Conservation (phyloP, 306 rosid genomes). For the Styphnolobium japonicum region DNA sequence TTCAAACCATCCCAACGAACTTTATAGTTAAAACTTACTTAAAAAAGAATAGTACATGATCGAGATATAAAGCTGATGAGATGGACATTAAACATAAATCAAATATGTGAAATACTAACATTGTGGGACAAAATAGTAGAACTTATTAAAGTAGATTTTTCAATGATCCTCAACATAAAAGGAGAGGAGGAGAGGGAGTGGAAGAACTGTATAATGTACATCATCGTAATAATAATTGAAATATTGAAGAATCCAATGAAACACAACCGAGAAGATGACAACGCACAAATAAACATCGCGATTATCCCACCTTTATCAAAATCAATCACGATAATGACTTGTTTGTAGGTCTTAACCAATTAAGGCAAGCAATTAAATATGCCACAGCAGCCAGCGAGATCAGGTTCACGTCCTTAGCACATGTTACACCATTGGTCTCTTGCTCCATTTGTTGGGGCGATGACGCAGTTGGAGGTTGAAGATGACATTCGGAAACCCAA, state of each 20-base stretch:
- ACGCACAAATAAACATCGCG: not conserved
- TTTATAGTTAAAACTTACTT: too few relatives aligned
- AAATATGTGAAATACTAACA: not conserved
- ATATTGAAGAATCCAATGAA: not conserved
- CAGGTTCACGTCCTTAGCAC: slow-evolving; percentile 18
- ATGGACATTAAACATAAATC: not conserved
- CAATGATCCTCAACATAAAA: not conserved
- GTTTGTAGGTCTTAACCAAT: not conserved
- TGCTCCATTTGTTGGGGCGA: not conserved
- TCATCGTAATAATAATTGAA: not conserved
- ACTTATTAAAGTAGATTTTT: not conserved
- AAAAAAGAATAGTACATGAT: too few relatives aligned
- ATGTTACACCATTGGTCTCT: not conserved
- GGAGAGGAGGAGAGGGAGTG: not conserved
- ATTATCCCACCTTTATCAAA: not conserved
- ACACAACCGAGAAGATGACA: not conserved
- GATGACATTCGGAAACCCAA: not conserved
- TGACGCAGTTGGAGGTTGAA: not conserved
- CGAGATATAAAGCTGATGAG: not conserved
- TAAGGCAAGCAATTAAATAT: not conserved
- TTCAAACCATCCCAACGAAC: too few relatives aligned
- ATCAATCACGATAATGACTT: not conserved
- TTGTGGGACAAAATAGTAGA: not conserved
- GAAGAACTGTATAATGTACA: not conserved
- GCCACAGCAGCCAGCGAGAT: not conserved